Base-by-base conservation (phyloP, 2,329 filamentous ascomycete species). In the Pestalotiopsis sp. region DNA sequence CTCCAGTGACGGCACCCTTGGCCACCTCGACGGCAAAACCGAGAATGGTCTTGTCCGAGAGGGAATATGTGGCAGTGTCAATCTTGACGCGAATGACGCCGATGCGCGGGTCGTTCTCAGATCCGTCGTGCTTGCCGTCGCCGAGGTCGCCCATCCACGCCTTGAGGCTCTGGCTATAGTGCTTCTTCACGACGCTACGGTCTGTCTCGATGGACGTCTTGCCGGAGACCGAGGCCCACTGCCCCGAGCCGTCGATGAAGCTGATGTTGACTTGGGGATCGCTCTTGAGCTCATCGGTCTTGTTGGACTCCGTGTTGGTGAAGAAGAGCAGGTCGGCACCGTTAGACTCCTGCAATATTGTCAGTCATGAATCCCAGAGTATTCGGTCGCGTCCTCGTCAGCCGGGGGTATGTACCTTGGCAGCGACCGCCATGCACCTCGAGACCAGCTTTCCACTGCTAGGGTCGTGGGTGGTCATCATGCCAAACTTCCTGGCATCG, bases 161-260 rank as follows among this genome's bases (percentile, higher is more conserved):
- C 84, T 94, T 95, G 70, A 97, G 84, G 0, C 85, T 78, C 0
- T 90, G 87, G 25, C 85, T 91, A 81, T 97, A 97, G 81, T 94
- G 89, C 81, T 95, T 92, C 78, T 88, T 85, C 68, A 97, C 87
- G 25, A 88, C 80, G 2, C 82, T 83, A 25, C 90, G 89, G 76
- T 95, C 91, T 14, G 91, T 92, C 74, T 92, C 83, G 73, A 97
- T 85, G 31, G 82, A 83, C 1, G 93, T 91, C 1, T 84, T 86
- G 64, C 94, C 94, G n/a, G 92, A 92, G 70, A 97, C 84, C 2
- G 93, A 96, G 0, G 94, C 94, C 94, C 94, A 97, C 79, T 95
- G 91, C 73, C 94, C 93, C 2, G 88, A 88, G 72, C 81, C 80
- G 79, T 92, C 92, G 73, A 95, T 85, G 85, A 97, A 97, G 62